These are phyloP conservation scores for Apocynum venetum DNA, from an alignment of 257 asterid species.

Conservation along the genomic window DNA sequence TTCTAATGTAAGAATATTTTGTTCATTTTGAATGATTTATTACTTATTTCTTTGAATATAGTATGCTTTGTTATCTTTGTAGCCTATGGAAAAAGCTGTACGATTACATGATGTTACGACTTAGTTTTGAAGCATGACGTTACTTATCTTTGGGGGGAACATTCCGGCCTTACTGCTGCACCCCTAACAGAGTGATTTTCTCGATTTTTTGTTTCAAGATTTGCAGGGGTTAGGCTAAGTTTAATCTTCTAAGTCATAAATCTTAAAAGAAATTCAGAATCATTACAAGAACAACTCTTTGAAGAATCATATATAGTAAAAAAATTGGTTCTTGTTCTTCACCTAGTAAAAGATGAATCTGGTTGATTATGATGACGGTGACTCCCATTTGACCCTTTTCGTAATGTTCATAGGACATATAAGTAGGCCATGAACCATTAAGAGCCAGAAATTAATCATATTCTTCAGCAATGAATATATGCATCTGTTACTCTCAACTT, in stretches of 20 bases:
- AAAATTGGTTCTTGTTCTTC: not conserved
- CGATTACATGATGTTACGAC: too few species aligned
- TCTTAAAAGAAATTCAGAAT: not conserved
- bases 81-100: conserved; percentile 30
- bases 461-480: conserved; percentile 34
- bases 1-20: too few species aligned
- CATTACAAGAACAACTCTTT: not conserved
- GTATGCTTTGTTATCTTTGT: too few species aligned
- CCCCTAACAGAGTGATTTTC: conserved; percentile 4
- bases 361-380: not conserved
- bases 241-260: not conserved
- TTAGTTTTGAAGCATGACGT: too few species aligned
- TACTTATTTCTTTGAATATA: too few species aligned
- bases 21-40: too few species aligned
- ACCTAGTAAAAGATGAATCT: not conserved
- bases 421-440: conserved; percentile 11
- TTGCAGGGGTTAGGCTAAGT: not conserved
- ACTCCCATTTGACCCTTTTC: not conserved
- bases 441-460: conserved; percentile 19
- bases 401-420: conserved; percentile 6
- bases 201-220: not conserved
- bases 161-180: conserved; percentile 25
- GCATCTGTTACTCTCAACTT: conserved; percentile 35
- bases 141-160: too few species aligned
- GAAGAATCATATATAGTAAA: not conserved